Percentiles rank a stretch among this genome's conserved stretches.
Evolutionary conservation across 129 eudicot species (phyloP).

Genomic region (Lactuca sativa): DNA sequence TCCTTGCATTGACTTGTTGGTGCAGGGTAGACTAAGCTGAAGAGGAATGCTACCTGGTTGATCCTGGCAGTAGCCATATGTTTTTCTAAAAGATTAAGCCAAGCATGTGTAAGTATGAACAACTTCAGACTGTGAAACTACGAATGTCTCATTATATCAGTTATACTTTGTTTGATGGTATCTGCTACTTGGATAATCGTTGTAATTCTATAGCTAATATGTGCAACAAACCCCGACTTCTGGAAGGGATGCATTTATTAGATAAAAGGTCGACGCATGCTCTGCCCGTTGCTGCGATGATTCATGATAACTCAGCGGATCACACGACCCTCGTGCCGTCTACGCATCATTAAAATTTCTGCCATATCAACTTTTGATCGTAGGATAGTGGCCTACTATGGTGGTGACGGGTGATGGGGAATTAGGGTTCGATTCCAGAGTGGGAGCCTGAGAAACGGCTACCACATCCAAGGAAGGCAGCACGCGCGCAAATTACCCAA

Average conservation of each 20-base stretch:
- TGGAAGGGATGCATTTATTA: conserved; percentile 18
- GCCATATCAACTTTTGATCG: conserved; percentile 14
- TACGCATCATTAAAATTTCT: conserved; percentile 28
- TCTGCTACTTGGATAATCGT: conserved; percentile 1
- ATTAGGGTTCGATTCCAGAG: too few relatives aligned
- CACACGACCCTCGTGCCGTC: conserved; percentile 5
- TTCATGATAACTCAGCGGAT: too few relatives aligned
- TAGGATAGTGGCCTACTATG: too few relatives aligned
- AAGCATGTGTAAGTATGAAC: not conserved
- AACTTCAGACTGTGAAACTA: conserved; percentile 1
- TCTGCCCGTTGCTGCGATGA: not conserved
- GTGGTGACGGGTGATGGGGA: too few relatives aligned
- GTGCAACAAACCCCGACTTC: conserved; percentile 9
- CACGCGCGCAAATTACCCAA: too few relatives aligned
- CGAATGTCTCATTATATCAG: conserved; percentile 1
- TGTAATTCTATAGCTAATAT: not conserved
- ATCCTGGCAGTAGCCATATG: too few relatives aligned
- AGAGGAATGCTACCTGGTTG: too few relatives aligned
- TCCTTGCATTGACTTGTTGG: too few relatives aligned
- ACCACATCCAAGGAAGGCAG: too few relatives aligned
- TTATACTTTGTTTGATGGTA: conserved; percentile 12
- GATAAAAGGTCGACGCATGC: conserved; percentile 5
- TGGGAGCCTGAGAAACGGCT: too few relatives aligned
- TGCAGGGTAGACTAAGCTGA: too few relatives aligned
- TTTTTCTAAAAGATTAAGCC: too few relatives aligned